Conservation (phyloP, 164 flowering plant species). For the Stephania japonica region DNA sequence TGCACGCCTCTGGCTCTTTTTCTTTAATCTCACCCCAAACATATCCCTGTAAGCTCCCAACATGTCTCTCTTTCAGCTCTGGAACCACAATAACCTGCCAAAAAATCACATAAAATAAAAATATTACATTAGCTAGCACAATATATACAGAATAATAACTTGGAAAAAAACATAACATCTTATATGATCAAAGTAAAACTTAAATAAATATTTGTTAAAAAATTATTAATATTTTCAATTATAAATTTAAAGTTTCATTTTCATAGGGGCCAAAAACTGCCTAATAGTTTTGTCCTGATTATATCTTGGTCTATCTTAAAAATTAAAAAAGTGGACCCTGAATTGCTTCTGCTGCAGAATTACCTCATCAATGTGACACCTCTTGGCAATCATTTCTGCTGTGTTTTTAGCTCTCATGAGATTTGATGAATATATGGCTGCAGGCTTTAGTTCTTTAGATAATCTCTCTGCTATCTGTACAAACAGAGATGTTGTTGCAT, state of each 20-base stretch:
- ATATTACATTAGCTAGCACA: background rate
- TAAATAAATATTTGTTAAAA: too few relatives aligned
- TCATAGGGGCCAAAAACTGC: too few relatives aligned
- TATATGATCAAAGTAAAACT: background rate
- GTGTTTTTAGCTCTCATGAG: conserved; percentile 22
- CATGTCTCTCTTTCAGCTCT: conserved; percentile 29
- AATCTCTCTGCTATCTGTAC: conserved; percentile 20
- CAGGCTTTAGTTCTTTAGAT: conserved; percentile 14
- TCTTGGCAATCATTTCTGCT: conserved; percentile 18
- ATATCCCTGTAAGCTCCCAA: conserved; percentile 26
- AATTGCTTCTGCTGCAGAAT: background rate
- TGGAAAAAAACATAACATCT: too few relatives aligned
- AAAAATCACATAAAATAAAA: background rate
- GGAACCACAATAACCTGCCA: conserved; percentile 24
- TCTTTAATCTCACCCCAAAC: conserved; percentile 24
- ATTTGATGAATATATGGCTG: conserved; percentile 17
- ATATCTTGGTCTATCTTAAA: too few relatives aligned
- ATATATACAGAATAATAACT: too few relatives aligned
- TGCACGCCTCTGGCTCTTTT: conserved; percentile 29
- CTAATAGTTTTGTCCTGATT: too few relatives aligned
- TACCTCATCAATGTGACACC: conserved; percentile 18
- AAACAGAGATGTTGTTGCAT: background rate
- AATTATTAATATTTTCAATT: background rate
- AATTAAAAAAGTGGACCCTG: too few relatives aligned
- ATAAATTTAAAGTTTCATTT: background rate